Evolutionary conservation across 139 green algal genomes (phyloP).

Genomic region (Micromonas commoda): DNA sequence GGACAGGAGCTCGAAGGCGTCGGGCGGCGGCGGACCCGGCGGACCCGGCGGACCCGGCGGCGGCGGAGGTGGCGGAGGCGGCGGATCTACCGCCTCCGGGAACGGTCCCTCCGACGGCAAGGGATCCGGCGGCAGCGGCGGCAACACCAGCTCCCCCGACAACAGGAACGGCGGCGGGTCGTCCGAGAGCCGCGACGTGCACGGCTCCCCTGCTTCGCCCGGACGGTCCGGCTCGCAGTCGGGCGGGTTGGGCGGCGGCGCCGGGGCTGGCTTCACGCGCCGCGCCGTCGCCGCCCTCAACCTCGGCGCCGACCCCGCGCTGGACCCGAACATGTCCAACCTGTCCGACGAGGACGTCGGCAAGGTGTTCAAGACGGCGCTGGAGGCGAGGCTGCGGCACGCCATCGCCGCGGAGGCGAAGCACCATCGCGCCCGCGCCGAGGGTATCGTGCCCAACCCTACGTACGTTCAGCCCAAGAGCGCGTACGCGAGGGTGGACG

Average conservation of each 20-base stretch:
- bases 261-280: too few relatives aligned
- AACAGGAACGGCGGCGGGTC: background rate
- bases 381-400: background rate
- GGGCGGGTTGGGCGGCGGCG: too few relatives aligned
- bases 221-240: too few relatives aligned
- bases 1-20: background rate
- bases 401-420: background rate
- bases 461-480: background rate
- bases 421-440: background rate
- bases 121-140: background rate
- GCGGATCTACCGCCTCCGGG: background rate
- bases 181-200: too few relatives aligned
- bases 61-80: too few relatives aligned
- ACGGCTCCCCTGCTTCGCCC: too few relatives aligned
- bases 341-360: background rate
- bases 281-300: background rate
- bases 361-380: background rate
- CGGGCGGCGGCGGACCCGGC: background rate
- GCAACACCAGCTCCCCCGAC: background rate
- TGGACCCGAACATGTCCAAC: background rate
- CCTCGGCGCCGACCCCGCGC: too few relatives aligned
- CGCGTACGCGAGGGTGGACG: background rate
- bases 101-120: background rate
- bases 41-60: too few relatives aligned
- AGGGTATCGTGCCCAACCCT: background rate